Evolutionary conservation across 805 yeast genomes (phyloP), one percentile per base, ranked within the genome.

Genomic region (Sugiyamaella lignohabitans): DNA sequence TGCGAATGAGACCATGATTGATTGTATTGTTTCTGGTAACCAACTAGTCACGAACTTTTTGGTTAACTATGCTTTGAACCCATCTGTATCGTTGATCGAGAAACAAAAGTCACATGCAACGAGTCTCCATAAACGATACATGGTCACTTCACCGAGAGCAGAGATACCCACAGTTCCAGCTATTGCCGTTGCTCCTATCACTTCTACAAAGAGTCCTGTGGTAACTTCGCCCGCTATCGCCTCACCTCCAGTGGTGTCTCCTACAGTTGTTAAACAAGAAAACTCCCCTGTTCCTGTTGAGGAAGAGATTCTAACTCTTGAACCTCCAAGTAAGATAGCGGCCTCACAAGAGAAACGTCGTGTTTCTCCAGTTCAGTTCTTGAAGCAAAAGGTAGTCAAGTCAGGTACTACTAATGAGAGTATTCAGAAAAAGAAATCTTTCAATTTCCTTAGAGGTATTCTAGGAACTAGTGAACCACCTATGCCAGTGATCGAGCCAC

Each of bases 1-100:
- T 11, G 65, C 64, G 3, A 72, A 73, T 49, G 55, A 59, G 3
- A 48, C 42, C 2, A 51, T 66, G 44, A 53, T 59, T 1, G 56
- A 53, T 10, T 46, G 53, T 11, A 53, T 72, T 17, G 48, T 69
- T 4, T 44, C 53, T 2, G 53, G 63, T 6, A 70, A 72, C 52
- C 59, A 52, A 19, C 40, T 36, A 20, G 39, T 54, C 1, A 44
- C 63, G 1, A 34, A 32, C 22, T 40, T 53, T 21, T 48, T 65
- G 21, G 47, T 61, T 2, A 40, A 54, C 6, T 65, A 54, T 57
- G 62, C 68, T 2, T 49, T 53, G 6, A 41, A 40, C 8, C 53
- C 53, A 5, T 34, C 47, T 11, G 3, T 21, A 16, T 21, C 30
- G 19, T 22, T 38, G 39, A 17, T 55, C 54, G n/a, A 42, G 49